Base-by-base conservation (phyloP, 352 stramenopile species). In the Thalassiosira hispida region DNA sequence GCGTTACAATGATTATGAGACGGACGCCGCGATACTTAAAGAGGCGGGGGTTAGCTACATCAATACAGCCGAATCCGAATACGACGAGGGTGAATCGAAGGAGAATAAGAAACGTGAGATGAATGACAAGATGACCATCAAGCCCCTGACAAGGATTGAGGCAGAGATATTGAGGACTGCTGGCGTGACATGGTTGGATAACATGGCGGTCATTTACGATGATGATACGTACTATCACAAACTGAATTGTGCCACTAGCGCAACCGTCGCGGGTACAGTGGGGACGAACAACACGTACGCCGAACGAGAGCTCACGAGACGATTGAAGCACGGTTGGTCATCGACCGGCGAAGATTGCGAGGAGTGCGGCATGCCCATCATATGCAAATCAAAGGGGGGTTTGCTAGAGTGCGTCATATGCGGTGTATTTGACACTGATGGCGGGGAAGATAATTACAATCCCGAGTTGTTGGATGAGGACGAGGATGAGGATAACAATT, bases 371-470 rank as follows among this genome's bases (percentile, higher is more conserved):
- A 79, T 84, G 69, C 77, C 70, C 7, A 67, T 84, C 27, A 79
- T 84, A 33, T 46, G 14, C 18, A 72, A 67, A 11, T 47, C 18
- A 0, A 77, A 79, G 35, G 8, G 8, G 31, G 63, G 63, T 31
- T 44, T 80, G 57, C 16, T 69, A 12, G 77, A 84, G 59, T 84
- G 77, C 59, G 64, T 84, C 0, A 71, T 80, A 33, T 84, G 77
- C 44, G 77, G 77, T 12, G 61, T 84, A 12, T 6, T 84, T 22
- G 76, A 47, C 9, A 29, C 20, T 14, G 63, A 79, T 23, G 29
- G 62, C 14, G 65, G 33, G 11, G 65, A 68, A 57, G 59, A 56
- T 7, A 14, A 78, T 14, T 44, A 46, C 0, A 56, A 70, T 62
- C 23, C 38, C 1, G 57, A 65, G 65, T 20, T 52, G 16, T 40